Evolutionary conservation across 192 early-diverging fungal species (phyloP).

Genomic region (Umbelopsis sp.): DNA sequence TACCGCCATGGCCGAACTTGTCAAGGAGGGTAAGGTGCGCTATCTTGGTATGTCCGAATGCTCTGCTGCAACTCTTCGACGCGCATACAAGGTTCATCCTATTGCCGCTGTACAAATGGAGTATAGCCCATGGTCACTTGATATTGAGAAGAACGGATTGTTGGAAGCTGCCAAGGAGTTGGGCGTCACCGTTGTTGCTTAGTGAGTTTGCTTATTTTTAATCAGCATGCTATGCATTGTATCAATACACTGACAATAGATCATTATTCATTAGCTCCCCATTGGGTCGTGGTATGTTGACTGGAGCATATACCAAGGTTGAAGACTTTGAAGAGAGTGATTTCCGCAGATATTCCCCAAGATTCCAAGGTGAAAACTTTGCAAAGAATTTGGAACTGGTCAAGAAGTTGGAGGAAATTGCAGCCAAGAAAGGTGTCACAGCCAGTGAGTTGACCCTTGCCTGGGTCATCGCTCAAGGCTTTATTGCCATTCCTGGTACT

Average conservation of each 20-base stretch:
- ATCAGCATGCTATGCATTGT: no score
- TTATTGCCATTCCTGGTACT: conserved; percentile 61
- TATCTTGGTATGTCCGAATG: conserved; percentile 65
- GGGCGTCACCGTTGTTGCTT: conserved; percentile 51
- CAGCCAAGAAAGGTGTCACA: conserved; percentile 52
- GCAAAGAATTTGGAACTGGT: conserved; percentile 63
- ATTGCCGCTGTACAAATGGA: conserved; percentile 59
- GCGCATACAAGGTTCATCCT: conserved; percentile 69
- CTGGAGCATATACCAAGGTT: conserved; percentile 54
- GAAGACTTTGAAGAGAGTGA: conserved; percentile 59
- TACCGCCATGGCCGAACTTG: conserved; percentile 59
- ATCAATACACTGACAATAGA: conserved; percentile 35
- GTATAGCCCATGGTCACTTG: conserved; percentile 56
- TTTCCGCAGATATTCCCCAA: conserved; percentile 49
- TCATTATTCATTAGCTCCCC: conserved; percentile 62
- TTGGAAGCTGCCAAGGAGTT: conserved; percentile 70
- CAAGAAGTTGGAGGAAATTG: conserved; percentile 48
- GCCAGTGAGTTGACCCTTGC: conserved; percentile 61
- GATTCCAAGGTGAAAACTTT: conserved; percentile 64
- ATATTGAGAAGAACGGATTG: conserved; percentile 67
- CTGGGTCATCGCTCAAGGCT: conserved; percentile 63
- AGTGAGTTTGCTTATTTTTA: conserved; percentile 31
- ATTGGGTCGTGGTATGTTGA: conserved; percentile 71
- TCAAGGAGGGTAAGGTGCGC: conserved; percentile 67
- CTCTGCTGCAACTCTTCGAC: conserved; percentile 57